Evolutionary conservation across 2,329 filamentous ascomycete genomes (phyloP).

Genomic region (Davidsoniella neocaledoniae): DNA sequence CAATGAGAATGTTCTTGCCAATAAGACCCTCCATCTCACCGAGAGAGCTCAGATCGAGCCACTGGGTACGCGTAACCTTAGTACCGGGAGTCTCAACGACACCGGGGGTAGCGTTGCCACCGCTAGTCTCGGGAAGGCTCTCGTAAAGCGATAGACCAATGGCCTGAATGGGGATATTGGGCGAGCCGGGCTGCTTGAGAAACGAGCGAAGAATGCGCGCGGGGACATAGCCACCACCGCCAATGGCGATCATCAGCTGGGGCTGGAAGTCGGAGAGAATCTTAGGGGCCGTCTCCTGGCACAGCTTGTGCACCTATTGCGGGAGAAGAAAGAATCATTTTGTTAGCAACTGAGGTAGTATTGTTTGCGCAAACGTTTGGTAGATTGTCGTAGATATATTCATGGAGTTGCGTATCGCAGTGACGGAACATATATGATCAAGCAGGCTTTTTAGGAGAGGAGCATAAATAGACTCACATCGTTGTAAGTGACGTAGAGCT

Average conservation of each 20-base stretch:
- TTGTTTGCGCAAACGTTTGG: background rate
- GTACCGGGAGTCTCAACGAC: conserved; percentile 62
- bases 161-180: conserved; percentile 98
- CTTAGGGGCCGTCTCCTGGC: conserved; percentile 63
- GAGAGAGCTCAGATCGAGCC: conserved; percentile 78
- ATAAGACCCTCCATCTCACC: conserved; percentile 75
- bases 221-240: conserved; percentile 91
- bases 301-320: conserved; percentile 83
- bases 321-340: conserved; percentile 4
- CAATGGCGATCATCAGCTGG: conserved; percentile 96
- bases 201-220: conserved; percentile 95
- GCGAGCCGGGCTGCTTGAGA: conserved; percentile 68
- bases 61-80: conserved; percentile 94
- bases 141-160: conserved; percentile 98
- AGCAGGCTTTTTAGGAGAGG: background rate
- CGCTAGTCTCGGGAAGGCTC: conserved; percentile 43
- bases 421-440: background rate
- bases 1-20: conserved; percentile 80
- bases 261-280: conserved; percentile 80
- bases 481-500: conserved; percentile 83
- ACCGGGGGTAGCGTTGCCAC: conserved; percentile 27
- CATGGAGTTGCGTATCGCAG: background rate
- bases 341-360: background rate
- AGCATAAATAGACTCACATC: conserved; percentile 42
- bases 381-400: background rate